Evolutionary conservation across 768 basidiomycete genomes (phyloP).

Genomic region (Serendipita sp.): DNA sequence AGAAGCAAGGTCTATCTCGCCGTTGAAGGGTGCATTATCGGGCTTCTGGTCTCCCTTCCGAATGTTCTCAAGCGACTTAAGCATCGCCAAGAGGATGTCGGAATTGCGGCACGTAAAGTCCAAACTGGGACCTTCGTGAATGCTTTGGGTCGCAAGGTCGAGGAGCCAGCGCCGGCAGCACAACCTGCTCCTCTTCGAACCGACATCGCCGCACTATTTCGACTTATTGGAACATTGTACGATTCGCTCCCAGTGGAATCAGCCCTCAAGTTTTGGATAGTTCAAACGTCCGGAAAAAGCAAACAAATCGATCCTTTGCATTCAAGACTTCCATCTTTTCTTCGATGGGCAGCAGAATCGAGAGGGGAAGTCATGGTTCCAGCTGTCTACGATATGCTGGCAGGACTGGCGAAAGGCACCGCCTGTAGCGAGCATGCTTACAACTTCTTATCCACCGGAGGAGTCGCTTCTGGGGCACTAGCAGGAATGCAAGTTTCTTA

Average conservation of each 20-base stretch:
- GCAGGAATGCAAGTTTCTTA: slow-evolving; percentile 46
- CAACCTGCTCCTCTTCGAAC: slow-evolving; percentile 41
- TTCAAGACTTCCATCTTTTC: slow-evolving; percentile 47
- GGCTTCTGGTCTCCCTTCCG: slow-evolving; percentile 19
- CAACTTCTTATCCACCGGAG: slow-evolving; percentile 74
- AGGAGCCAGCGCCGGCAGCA: slow-evolving; percentile 15
- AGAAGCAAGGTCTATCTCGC: not conserved
- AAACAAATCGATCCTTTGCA: slow-evolving; percentile 23
- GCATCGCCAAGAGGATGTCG: slow-evolving; percentile 73
- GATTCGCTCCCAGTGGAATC: slow-evolving; percentile 54
- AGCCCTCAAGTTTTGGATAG: slow-evolving; percentile 77
- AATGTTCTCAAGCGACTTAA: slow-evolving; percentile 37
- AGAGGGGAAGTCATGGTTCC: slow-evolving; percentile 58
- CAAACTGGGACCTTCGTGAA: slow-evolving; percentile 36
- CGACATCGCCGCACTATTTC: slow-evolving; percentile 72
- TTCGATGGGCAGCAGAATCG: slow-evolving; percentile 77
- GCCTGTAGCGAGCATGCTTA: slow-evolving; percentile 76
- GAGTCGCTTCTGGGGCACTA: slow-evolving; percentile 13
- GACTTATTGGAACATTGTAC: slow-evolving; percentile 71
- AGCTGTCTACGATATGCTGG: slow-evolving; percentile 78
- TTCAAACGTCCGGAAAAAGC: slow-evolving; percentile 30
- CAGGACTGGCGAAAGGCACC: slow-evolving; percentile 67
- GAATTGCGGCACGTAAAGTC: slow-evolving; percentile 51
- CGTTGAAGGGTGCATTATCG: not conserved
- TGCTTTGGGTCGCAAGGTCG: slow-evolving; percentile 18